Conservation (phyloP, 805 yeast genomes). For the Candida sakaeoensis region DNA sequence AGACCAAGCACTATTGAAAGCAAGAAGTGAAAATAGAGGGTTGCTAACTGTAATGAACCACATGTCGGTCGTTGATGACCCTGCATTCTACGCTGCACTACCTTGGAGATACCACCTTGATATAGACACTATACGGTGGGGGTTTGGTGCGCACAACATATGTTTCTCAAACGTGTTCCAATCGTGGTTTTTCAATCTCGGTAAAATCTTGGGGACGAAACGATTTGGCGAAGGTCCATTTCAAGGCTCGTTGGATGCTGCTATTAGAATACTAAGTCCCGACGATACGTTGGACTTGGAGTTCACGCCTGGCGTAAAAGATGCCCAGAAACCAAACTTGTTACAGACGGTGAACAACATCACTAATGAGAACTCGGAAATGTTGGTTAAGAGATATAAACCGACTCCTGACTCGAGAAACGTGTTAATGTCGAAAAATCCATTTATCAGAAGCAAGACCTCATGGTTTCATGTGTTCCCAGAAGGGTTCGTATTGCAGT, state of each 20-base stretch:
- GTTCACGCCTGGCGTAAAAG: constrained; percentile 30
- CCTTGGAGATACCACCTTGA: constrained; percentile 66
- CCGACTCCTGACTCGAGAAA: constrained; percentile 29
- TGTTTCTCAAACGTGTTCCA: constrained; percentile 62
- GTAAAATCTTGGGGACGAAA: constrained; percentile 82
- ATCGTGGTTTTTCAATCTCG: constrained; percentile 72
- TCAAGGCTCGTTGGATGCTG: constrained; percentile 86
- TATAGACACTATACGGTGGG: constrained; percentile 80
- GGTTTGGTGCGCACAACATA: constrained; percentile 87
- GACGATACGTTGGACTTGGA: constrained; percentile 60
- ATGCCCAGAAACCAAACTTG: constrained; percentile 27
- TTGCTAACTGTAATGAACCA: constrained; percentile 88
- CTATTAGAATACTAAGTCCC: constrained; percentile 73
- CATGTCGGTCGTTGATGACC: constrained; percentile 91
- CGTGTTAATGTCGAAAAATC: constrained; percentile 37
- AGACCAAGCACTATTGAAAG: constrained; percentile 58
- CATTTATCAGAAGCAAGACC: constrained; percentile 59
- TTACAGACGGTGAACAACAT: constrained; percentile 36
- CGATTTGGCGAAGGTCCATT: constrained; percentile 93
- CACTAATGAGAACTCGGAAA: constrained; percentile 7
- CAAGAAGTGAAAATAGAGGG: constrained; percentile 67
- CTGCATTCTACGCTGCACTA: constrained; percentile 80
- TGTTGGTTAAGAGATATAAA: constrained; percentile 19
- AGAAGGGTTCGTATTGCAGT: constrained; percentile 88
- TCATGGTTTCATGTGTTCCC: constrained; percentile 96